Evolutionary conservation across 2,329 filamentous ascomycete species (phyloP).

Genomic region (Calonectria henricotiae): DNA sequence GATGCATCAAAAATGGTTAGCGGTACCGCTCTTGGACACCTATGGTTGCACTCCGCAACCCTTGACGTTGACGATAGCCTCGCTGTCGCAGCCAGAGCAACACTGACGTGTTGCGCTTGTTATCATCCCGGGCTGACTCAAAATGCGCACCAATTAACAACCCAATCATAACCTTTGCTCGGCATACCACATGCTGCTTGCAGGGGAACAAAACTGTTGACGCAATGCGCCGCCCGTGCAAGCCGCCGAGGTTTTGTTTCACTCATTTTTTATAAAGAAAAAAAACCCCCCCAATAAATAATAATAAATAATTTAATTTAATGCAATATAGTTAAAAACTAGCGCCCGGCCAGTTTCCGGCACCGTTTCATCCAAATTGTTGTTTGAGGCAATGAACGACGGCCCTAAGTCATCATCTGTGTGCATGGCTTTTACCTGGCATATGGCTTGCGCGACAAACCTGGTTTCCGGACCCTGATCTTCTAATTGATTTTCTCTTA

Average conservation of each 20-base stretch:
- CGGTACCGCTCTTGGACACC: slow-evolving; percentile 4
- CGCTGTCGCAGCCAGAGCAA: slow-evolving; percentile 10
- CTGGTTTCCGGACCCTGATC: slow-evolving; percentile 8
- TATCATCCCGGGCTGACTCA: slow-evolving; percentile 22
- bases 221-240: neutral
- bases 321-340: neutral
- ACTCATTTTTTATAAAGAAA: neutral
- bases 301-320: too few relatives aligned
- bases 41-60: slow-evolving; percentile 1
- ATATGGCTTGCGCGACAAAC: neutral
- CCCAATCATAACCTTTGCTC: neutral
- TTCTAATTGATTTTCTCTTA: neutral
- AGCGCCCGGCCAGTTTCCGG: neutral
- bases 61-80: slow-evolving; percentile 24
- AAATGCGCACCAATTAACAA: slow-evolving; percentile 13
- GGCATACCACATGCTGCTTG: slow-evolving; percentile 15
- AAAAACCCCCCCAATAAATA: neutral
- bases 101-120: slow-evolving; percentile 15
- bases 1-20: neutral
- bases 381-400: neutral
- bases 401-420: neutral
- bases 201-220: slow-evolving; percentile 8
- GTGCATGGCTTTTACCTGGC: neutral
- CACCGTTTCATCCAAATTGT: slow-evolving; percentile 12
- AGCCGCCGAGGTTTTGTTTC: neutral